Evolutionary conservation across 305 asterid species (phyloP).

Genomic region (Euphrasia arctica): DNA sequence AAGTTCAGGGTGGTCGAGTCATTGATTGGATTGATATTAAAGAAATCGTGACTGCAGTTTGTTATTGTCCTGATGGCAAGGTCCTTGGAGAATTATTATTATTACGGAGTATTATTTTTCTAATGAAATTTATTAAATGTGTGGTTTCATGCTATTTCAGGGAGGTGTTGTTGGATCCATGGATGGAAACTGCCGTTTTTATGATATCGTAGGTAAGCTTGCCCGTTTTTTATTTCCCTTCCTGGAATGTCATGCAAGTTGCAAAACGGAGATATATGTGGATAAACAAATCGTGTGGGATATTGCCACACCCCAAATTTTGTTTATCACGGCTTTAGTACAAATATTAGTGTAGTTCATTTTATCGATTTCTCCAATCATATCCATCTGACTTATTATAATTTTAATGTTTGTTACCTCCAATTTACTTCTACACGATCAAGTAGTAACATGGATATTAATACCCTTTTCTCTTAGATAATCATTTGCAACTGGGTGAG

Average conservation of each 20-base stretch:
- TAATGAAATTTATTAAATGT: not conserved
- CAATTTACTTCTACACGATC: not conserved
- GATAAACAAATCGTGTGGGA: slow-evolving; percentile 2
- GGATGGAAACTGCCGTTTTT: slow-evolving; percentile 69
- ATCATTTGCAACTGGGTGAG: slow-evolving; percentile 57
- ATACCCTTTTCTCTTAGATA: slow-evolving; percentile 35
- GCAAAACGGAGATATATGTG: not conserved
- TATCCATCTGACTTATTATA: not conserved
- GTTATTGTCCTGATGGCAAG: slow-evolving; percentile 69
- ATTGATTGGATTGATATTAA: slow-evolving; percentile 69
- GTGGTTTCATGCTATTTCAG: slow-evolving; percentile 33
- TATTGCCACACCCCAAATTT: not conserved
- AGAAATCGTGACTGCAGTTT: slow-evolving; percentile 70
- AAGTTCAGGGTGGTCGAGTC: slow-evolving; percentile 57
- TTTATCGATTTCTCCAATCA: slow-evolving; percentile 2
- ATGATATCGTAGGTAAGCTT: slow-evolving; percentile 51
- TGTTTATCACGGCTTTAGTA: not conserved
- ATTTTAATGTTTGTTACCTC: slow-evolving; percentile 1
- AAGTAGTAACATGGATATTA: slow-evolving; percentile 7
- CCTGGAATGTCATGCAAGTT: not conserved
- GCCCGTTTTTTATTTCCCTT: slow-evolving; percentile 4
- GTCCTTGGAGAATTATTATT: slow-evolving; percentile 27
- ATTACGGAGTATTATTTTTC: not conserved
- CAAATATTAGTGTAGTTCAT: not conserved
- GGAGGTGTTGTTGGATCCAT: slow-evolving; percentile 78